Conservation (phyloP, 2,329 filamentous ascomycete genomes). For the Bertia moriformis region DNA sequence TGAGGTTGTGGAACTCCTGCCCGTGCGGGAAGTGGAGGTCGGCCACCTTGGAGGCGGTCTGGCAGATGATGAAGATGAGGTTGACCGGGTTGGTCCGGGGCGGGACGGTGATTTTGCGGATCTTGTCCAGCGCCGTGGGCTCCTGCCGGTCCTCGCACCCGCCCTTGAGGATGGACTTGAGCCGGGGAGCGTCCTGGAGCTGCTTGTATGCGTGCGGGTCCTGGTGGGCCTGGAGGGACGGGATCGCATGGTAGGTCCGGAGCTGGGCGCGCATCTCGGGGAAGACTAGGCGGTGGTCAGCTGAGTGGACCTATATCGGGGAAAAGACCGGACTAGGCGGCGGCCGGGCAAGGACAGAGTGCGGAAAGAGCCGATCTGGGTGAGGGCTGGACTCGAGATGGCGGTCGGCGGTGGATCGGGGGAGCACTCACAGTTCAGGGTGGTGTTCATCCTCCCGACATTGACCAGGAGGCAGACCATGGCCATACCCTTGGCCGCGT, state of each 20-base stretch:
- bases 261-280: constrained; percentile 97
- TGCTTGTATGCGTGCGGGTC: constrained; percentile 96
- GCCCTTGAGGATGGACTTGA: constrained; percentile 95
- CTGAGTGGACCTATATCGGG: constrained; percentile 5
- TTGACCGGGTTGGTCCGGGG: constrained; percentile 95
- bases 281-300: constrained; percentile 57
- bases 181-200: constrained; percentile 81
- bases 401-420: constrained; percentile 3
- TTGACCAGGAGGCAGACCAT: constrained; percentile 98
- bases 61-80: constrained; percentile 84
- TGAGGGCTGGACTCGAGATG: constrained; percentile 2
- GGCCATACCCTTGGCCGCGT: constrained; percentile 91
- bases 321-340: too few species aligned
- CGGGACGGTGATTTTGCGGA: constrained; percentile 49
- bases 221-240: constrained; percentile 84
- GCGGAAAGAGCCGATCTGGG: constrained; percentile 1
- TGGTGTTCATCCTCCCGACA: constrained; percentile 96
- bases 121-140: constrained; percentile 68
- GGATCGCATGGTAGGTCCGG: constrained; percentile 94
- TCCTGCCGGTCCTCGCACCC: constrained; percentile 82
- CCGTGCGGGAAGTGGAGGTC: constrained; percentile 78
- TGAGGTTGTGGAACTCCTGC: constrained; percentile 86
- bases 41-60: constrained; percentile 79
- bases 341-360: not conserved
- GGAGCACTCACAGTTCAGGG: constrained; percentile 66